Evolutionary conservation across 129 eudicot genomes (phyloP).

Genomic region (Pseudognaphalium luteoalbum): DNA sequence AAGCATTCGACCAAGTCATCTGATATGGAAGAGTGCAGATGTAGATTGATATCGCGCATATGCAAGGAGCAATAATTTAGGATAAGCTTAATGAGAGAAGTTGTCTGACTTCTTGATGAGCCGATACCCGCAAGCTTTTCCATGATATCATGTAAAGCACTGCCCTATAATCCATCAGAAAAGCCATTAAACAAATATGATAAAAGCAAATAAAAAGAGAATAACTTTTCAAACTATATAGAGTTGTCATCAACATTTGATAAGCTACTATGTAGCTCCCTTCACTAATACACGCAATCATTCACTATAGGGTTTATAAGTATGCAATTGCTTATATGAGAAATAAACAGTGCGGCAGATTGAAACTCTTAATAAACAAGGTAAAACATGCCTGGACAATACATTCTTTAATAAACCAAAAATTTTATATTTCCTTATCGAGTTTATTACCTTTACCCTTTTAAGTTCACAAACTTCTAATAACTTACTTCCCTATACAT

Average conservation of each 20-base stretch:
- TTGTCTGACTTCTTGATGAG: constrained; percentile 43
- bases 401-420: background rate
- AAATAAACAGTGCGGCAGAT: background rate
- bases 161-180: constrained; percentile 63
- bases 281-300: constrained; percentile 9
- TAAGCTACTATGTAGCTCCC: background rate
- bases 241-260: constrained; percentile 17
- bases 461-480: background rate
- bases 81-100: constrained; percentile 47
- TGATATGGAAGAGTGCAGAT: constrained; percentile 47
- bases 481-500: background rate
- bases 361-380: background rate
- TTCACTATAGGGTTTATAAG: constrained; percentile 1
- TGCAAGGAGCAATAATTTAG: constrained; percentile 61
- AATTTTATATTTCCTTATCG: background rate
- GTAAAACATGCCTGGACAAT: background rate
- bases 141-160: constrained; percentile 65
- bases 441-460: background rate
- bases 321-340: background rate
- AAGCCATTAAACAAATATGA: constrained; percentile 19
- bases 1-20: constrained; percentile 44
- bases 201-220: constrained; percentile 1
- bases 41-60: constrained; percentile 52
- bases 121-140: constrained; percentile 51
- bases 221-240: background rate